Evolutionary conservation across 805 yeast genomes (phyloP), one percentile per base, ranked within the genome.

Genomic region (Brettanomyces anomalus): DNA sequence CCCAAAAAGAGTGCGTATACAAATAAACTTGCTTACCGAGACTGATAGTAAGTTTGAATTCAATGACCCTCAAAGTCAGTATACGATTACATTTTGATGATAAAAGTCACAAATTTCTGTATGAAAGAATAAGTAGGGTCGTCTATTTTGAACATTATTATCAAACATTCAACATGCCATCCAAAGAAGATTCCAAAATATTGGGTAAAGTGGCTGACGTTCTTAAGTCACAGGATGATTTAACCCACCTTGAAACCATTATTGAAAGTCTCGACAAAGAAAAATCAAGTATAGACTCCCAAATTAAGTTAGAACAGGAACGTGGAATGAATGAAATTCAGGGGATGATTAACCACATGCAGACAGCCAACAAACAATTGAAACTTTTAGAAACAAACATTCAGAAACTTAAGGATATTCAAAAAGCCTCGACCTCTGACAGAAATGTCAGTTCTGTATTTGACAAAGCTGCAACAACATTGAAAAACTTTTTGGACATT

Each of bases 401-500:
- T 33, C 46, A 46, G 10, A 58, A 57, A 47, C 50, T 60, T 36
- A 60, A 58, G 21, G 63, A 61, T 52, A 70, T 65, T 51, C 48
- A 56, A 5, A 67, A 63, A 33, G 74, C 81, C 21, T 76, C 82
- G 16, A 68, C 74, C 24, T 67, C 74, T 10, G 69, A 81, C 7
- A 80, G 85, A 18, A 69, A 72, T 17, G 75, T 81, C 43, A 88
- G 85, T 59, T 82, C 77, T 39, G 67, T 82, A 33, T 80, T 89
- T 39, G 75, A 77, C 55, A 70, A 72, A 46, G 76, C 87, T 46
- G 77, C 94, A 0, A 68, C 67, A 20, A 72, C 83, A 4, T 80
- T 85, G 57, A 83, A 81, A 49, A 82, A 81, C 50, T 79, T 90
- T 57, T 75, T 72, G 39, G 81, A 79, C 51, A 85, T 86, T 7